Evolutionary conservation across 176 grass and related monocot species (phyloP).

Genomic region (Hordeum marinum): DNA sequence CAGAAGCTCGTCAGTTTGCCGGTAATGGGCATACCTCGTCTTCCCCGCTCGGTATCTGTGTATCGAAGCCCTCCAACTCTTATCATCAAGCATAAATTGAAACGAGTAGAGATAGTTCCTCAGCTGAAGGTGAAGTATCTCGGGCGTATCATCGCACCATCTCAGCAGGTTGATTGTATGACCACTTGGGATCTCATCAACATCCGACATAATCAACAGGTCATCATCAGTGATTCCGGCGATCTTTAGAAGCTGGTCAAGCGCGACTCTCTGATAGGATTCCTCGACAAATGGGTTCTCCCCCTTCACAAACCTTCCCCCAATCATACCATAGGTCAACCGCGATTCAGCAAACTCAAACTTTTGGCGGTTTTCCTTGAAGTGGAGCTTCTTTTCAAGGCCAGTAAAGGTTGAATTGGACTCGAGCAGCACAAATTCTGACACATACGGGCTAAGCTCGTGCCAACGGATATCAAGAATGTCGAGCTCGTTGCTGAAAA

Average conservation of each 20-base stretch:
- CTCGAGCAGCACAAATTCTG: slow-evolving; percentile 78
- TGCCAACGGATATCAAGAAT: slow-evolving; percentile 86
- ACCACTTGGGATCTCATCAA: slow-evolving; percentile 85
- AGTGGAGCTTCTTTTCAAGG: slow-evolving; percentile 67
- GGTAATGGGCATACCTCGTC: slow-evolving; percentile 73
- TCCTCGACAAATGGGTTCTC: slow-evolving; percentile 96
- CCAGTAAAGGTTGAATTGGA: slow-evolving; percentile 91
- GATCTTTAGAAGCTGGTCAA: slow-evolving; percentile 75
- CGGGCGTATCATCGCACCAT: slow-evolving; percentile 76
- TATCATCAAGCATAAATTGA: slow-evolving; percentile 71
- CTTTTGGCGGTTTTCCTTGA: slow-evolving; percentile 44
- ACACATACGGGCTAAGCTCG: slow-evolving; percentile 76
- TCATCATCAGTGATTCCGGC: slow-evolving; percentile 69
- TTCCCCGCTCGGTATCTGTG: slow-evolving; percentile 69
- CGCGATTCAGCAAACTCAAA: slow-evolving; percentile 74
- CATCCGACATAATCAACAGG: slow-evolving; percentile 94
- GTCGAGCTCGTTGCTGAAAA: slow-evolving; percentile 88
- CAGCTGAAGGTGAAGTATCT: slow-evolving; percentile 73
- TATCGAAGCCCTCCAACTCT: slow-evolving; percentile 80
- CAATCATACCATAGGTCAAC: slow-evolving; percentile 76
- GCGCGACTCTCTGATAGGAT: slow-evolving; percentile 78
- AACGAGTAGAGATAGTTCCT: slow-evolving; percentile 90
- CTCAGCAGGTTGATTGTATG: slow-evolving; percentile 81
- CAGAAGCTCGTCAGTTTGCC: slow-evolving; percentile 74
- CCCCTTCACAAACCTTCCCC: slow-evolving; percentile 77